phyloP scores from a whole-genome alignment of 139 green algal genomes.

The Chlamydomonas applanata region DNA sequence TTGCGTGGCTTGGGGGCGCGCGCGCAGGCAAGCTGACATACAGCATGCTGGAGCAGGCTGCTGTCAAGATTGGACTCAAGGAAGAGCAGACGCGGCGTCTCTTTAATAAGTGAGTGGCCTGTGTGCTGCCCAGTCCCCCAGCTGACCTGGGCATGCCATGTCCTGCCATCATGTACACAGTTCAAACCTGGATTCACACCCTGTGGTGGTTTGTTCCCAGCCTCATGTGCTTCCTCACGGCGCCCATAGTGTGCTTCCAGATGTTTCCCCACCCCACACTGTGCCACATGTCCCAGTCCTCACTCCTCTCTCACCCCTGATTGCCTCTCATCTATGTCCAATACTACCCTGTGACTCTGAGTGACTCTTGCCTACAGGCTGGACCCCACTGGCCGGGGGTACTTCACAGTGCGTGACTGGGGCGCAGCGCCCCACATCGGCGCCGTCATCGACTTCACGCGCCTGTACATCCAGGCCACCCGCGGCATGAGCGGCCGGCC shows the following conservation, averaged over 20 bases:
- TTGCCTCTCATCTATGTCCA: too few species aligned
- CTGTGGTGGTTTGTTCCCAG: too few species aligned
- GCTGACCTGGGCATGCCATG: too few species aligned
- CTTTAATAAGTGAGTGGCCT: constrained; percentile 18
- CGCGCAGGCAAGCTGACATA: constrained; percentile 26
- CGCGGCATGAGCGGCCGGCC: constrained; percentile 11
- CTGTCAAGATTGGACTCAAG: constrained; percentile 15
- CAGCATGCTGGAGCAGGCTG: constrained; percentile 26
- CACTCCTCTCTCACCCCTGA: too few species aligned
- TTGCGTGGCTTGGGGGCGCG: not conserved
- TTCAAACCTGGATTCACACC: too few species aligned
- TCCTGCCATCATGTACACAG: too few species aligned
- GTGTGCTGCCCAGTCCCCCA: too few species aligned
- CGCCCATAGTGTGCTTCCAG: too few species aligned
- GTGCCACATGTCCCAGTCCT: too few species aligned
- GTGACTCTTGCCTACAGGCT: constrained; percentile 7
- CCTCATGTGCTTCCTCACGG: too few species aligned
- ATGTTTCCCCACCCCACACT: too few species aligned
- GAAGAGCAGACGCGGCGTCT: constrained; percentile 6
- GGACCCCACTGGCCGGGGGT: constrained; percentile 18
- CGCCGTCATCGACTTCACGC: constrained; percentile 17
- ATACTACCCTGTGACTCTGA: not conserved
- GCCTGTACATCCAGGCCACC: constrained; percentile 27
- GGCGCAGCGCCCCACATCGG: not conserved
- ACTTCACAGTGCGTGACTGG: constrained; percentile 25